These are phyloP conservation scores for Auriscalpium orientale DNA, from an alignment of 768 basidiomycete genomes.

Conservation along the genomic window DNA sequence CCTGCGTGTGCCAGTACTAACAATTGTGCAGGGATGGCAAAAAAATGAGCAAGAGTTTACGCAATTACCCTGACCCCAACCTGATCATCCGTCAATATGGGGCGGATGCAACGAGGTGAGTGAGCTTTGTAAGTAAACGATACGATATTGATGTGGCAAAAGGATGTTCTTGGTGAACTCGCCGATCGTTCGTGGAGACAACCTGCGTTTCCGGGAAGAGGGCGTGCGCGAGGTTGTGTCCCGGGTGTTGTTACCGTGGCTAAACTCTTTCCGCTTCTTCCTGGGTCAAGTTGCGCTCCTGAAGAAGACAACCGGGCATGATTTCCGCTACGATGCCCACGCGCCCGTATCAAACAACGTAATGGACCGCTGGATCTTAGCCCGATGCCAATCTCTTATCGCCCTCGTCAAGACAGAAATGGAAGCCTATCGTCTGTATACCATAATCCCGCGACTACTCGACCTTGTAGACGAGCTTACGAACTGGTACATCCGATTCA, in stretches of 20 bases:
- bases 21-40: conserved; percentile 70
- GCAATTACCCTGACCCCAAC: conserved; percentile 96
- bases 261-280: conserved; percentile 99
- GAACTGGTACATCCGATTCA: conserved; percentile 99
- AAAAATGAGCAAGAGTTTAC: conserved; percentile 98
- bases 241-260: conserved; percentile 94
- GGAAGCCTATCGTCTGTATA: conserved; percentile 96
- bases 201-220: conserved; percentile 95
- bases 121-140: neutral
- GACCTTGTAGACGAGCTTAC: conserved; percentile 94
- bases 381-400: conserved; percentile 96
- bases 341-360: conserved; percentile 82
- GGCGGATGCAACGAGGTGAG: conserved; percentile 86
- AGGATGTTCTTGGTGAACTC: conserved; percentile 99
- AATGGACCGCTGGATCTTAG: conserved; percentile 98
- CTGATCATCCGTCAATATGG: conserved; percentile 86
- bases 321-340: conserved; percentile 85
- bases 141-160: neutral
- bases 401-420: conserved; percentile 87
- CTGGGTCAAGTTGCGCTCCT: conserved; percentile 86
- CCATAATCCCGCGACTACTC: conserved; percentile 90
- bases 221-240: conserved; percentile 96
- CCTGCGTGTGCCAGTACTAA: neutral
- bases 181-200: conserved; percentile 95
- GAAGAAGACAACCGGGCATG: conserved; percentile 68